Evolutionary conservation across 129 eudicot species (phyloP).

Genomic region (Apium graveolens): DNA sequence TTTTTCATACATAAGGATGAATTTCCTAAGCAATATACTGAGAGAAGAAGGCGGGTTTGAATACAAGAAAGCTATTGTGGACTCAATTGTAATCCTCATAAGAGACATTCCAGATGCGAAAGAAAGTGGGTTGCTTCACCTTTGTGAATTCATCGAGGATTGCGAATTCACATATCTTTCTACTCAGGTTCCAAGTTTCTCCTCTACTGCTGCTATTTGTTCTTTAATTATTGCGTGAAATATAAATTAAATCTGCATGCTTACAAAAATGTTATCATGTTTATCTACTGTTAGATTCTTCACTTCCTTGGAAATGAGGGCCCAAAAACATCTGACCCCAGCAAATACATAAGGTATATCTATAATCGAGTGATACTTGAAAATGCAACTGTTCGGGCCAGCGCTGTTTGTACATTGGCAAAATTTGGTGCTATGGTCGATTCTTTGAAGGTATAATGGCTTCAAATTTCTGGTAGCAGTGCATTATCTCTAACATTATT

Average conservation of each 20-base stretch:
- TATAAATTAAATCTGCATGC: not conserved
- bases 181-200: slow-evolving; percentile 60
- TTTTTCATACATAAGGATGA: slow-evolving; percentile 47
- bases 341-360: slow-evolving; percentile 87
- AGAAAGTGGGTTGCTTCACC: slow-evolving; percentile 90
- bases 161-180: slow-evolving; percentile 97
- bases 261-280: slow-evolving; percentile 9
- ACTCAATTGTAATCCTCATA: slow-evolving; percentile 85
- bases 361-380: slow-evolving; percentile 94
- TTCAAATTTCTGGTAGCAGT: slow-evolving; percentile 7
- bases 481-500: not conserved
- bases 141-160: slow-evolving; percentile 97
- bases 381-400: slow-evolving; percentile 93
- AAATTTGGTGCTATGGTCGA: slow-evolving; percentile 94
- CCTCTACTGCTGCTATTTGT: not conserved
- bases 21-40: slow-evolving; percentile 80
- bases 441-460: slow-evolving; percentile 58
- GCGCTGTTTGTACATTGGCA: slow-evolving; percentile 94
- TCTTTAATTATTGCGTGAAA: not conserved
- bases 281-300: slow-evolving; percentile 45
- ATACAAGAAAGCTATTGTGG: slow-evolving; percentile 88
- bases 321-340: slow-evolving; percentile 93
- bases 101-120: slow-evolving; percentile 97
- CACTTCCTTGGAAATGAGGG: slow-evolving; percentile 98
- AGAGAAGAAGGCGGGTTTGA: slow-evolving; percentile 98